phyloP scores from a whole-genome alignment of 805 yeast genomes.

The Yamadazyma olivae region DNA sequence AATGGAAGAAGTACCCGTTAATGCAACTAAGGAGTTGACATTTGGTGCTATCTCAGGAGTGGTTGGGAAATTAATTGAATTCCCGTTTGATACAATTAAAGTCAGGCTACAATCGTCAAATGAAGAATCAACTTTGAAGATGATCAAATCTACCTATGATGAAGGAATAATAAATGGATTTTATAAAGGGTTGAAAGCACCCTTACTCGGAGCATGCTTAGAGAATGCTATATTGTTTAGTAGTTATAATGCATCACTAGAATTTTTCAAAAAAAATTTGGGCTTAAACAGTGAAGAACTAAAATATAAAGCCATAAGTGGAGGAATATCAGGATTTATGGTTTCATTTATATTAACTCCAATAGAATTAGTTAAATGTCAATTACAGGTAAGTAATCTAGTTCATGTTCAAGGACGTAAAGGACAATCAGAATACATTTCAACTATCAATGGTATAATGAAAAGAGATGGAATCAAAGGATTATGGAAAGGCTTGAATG shows the following conservation, averaged over 20 bases:
- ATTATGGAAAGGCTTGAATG: conserved; percentile 83
- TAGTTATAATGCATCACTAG: conserved; percentile 46
- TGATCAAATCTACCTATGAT: conserved; percentile 57
- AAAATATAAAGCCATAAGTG: conserved; percentile 56
- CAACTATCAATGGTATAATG: conserved; percentile 36
- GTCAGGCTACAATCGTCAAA: conserved; percentile 74
- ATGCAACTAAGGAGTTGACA: conserved; percentile 37
- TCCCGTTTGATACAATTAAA: conserved; percentile 90
- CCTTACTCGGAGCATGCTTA: conserved; percentile 84
- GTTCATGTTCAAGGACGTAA: background rate
- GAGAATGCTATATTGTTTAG: conserved; percentile 82
- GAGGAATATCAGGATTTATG: conserved; percentile 77
- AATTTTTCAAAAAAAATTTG: conserved; percentile 17
- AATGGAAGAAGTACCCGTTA: background rate
- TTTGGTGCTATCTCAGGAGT: conserved; percentile 71
- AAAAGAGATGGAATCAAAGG: conserved; percentile 60
- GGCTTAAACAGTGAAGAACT: conserved; percentile 17
- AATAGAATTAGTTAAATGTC: conserved; percentile 86
- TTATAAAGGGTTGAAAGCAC: conserved; percentile 77
- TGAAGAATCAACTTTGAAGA: conserved; percentile 48
- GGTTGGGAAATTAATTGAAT: conserved; percentile 79
- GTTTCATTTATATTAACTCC: conserved; percentile 88
- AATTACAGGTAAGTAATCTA: conserved; percentile 64
- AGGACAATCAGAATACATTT: conserved; percentile 27
- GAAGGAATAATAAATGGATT: conserved; percentile 77